Conservation (phyloP, 331 rosid species). For the Quercus lobata region DNA sequence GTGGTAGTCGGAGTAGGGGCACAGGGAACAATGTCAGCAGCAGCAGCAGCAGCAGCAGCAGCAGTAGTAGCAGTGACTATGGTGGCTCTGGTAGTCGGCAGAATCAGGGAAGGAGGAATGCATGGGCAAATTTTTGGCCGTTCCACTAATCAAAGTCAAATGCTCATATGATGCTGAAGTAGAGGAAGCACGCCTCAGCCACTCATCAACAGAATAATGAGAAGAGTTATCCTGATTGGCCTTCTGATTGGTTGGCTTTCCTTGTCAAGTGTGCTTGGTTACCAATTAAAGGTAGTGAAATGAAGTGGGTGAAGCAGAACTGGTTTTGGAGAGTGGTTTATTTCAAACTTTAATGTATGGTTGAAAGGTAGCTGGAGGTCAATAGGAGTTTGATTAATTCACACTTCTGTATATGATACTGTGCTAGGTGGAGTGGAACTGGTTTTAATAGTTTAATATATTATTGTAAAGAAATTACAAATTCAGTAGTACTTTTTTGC, state of each 20-base stretch:
- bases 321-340: slow-evolving; percentile 21
- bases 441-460: background rate
- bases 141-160: slow-evolving; percentile 44
- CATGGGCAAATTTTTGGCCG: slow-evolving; percentile 49
- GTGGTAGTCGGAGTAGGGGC: slow-evolving; percentile 20
- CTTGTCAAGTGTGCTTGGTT: slow-evolving; percentile 13
- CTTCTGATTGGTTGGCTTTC: slow-evolving; percentile 19
- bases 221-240: slow-evolving; percentile 34
- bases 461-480: background rate
- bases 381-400: background rate
- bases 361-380: slow-evolving; percentile 11
- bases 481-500: background rate
- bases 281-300: slow-evolving; percentile 28
- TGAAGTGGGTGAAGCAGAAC: slow-evolving; percentile 20
- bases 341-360: slow-evolving; percentile 9
- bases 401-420: background rate
- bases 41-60: slow-evolving; percentile 1
- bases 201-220: slow-evolving; percentile 33
- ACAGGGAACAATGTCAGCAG: slow-evolving; percentile 26
- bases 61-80: slow-evolving; percentile 16
- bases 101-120: slow-evolving; percentile 50
- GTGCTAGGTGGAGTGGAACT: background rate
- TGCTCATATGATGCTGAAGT: slow-evolving; percentile 28
- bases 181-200: slow-evolving; percentile 45
- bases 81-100: slow-evolving; percentile 20